These are phyloP conservation scores for Exophiala calicioides DNA, from an alignment of 2,329 filamentous ascomycete genomes.

Conservation along the genomic window DNA sequence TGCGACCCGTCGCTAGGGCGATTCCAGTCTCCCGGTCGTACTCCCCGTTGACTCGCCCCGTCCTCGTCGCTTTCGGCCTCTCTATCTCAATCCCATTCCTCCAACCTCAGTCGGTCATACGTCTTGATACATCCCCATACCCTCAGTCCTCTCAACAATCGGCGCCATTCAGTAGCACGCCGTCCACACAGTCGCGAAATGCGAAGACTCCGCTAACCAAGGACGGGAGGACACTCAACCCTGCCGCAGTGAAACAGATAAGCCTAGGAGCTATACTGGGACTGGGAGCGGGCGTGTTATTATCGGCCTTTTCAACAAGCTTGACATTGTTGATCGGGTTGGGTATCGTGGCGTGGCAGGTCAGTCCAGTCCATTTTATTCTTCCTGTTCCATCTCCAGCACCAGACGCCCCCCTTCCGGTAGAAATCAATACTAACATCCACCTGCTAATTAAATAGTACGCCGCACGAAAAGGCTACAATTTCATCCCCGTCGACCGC, in stretches of 20 bases:
- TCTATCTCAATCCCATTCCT: conserved; percentile 27
- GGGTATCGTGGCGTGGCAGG: conserved; percentile 47
- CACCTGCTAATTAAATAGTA: too few relatives aligned
- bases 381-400: too few relatives aligned
- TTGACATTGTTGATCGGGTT: conserved; percentile 47
- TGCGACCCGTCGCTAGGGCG: conserved; percentile 21
- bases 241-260: conserved; percentile 43
- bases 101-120: conserved; percentile 13
- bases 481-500: conserved; percentile 44
- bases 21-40: conserved; percentile 10
- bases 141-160: conserved; percentile 8
- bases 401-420: too few relatives aligned
- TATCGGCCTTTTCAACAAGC: conserved; percentile 47
- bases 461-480: conserved; percentile 49
- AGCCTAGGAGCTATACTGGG: conserved; percentile 49
- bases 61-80: conserved; percentile 28
- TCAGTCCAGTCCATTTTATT: too few relatives aligned
- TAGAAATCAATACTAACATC: too few relatives aligned
- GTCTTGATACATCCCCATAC: conserved; percentile 23
- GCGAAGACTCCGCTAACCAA: conserved; percentile 28
- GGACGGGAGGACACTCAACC: conserved; percentile 29
- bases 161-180: conserved; percentile 23
- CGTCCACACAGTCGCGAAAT: conserved; percentile 27
- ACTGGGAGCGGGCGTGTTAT: conserved; percentile 44
- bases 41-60: conserved; percentile 18